Percentiles rank a stretch among this genome's conserved stretches.
Conservation (phyloP, 2,329 filamentous ascomycete species). For the Stromatinia cepivora region DNA sequence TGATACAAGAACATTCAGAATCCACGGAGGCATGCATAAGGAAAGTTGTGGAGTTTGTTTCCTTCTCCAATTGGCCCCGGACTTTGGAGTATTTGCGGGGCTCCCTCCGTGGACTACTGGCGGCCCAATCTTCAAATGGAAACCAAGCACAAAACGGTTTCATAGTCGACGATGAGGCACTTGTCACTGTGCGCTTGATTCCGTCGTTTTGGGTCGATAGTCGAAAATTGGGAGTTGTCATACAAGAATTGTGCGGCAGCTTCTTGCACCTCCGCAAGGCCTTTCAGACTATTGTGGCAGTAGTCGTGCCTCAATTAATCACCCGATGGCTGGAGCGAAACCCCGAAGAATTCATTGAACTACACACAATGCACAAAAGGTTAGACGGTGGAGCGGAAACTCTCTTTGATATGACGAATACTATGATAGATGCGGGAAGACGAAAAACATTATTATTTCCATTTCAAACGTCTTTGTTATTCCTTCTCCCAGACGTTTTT, state of each 20-base stretch:
- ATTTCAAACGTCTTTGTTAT: slow-evolving; percentile 61
- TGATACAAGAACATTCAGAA: slow-evolving; percentile 39
- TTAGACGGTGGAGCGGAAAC: slow-evolving; percentile 67
- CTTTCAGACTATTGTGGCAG: slow-evolving; percentile 63
- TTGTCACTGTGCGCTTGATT: slow-evolving; percentile 59
- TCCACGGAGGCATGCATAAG: slow-evolving; percentile 58
- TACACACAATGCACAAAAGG: slow-evolving; percentile 60
- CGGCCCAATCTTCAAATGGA: slow-evolving; percentile 35
- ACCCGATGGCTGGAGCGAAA: slow-evolving; percentile 65
- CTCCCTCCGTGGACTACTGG: slow-evolving; percentile 38
- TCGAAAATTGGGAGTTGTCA: slow-evolving; percentile 59
- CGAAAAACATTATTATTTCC: slow-evolving; percentile 59
- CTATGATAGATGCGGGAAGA: slow-evolving; percentile 57
- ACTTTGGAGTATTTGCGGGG: slow-evolving; percentile 60
- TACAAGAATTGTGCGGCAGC: slow-evolving; percentile 66
- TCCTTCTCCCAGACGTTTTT: slow-evolving; percentile 68
- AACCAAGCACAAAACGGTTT: slow-evolving; percentile 31
- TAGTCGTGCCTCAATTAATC: slow-evolving; percentile 63
- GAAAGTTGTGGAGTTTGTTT: slow-evolving; percentile 62
- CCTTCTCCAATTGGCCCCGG: slow-evolving; percentile 62
- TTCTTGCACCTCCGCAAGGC: slow-evolving; percentile 65
- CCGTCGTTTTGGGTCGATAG: slow-evolving; percentile 66
- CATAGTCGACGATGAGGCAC: slow-evolving; percentile 43
- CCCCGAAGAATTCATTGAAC: slow-evolving; percentile 62
- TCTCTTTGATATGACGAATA: slow-evolving; percentile 68